These are phyloP conservation scores for Cryptosporidium meleagridis DNA, from an alignment of 169 alveolate genomes.

Conservation along the genomic window DNA sequence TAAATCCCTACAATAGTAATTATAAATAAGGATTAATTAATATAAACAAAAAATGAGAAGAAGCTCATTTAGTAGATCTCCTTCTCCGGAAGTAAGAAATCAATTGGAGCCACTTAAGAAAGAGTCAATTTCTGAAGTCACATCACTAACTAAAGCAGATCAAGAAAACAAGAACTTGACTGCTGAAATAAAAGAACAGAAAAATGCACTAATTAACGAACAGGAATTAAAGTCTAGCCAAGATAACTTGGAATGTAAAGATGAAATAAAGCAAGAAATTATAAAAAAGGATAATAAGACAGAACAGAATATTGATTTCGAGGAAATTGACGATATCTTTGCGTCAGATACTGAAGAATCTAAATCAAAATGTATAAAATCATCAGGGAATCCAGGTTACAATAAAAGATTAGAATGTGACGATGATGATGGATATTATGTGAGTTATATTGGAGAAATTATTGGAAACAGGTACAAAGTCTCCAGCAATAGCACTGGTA, in stretches of 20 bases:
- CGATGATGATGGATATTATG: constrained; percentile 68
- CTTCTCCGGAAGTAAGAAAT: constrained; percentile 25
- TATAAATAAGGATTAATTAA: not conserved
- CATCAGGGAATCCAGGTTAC: not conserved
- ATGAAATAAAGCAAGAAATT: not conserved
- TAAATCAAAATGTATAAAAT: not conserved
- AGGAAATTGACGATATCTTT: constrained; percentile 24
- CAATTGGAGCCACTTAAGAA: not conserved
- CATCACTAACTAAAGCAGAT: not conserved
- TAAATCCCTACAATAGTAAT: not conserved
- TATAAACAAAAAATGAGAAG: constrained; percentile 12
- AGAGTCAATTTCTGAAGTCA: not conserved
- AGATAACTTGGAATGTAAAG: not conserved
- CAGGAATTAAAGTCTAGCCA: not conserved
- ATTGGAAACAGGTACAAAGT: constrained; percentile 86
- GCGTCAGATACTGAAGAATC: not conserved
- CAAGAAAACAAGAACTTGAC: not conserved
- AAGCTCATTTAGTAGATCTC: constrained; percentile 68
- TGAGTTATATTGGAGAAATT: constrained; percentile 85
- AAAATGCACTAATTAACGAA: not conserved
- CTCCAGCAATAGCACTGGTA: constrained; percentile 83
- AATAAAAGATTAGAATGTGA: constrained; percentile 56
- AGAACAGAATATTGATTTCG: not conserved
- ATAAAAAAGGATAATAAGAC: not conserved
- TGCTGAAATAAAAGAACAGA: not conserved